Percentiles rank a stretch among this genome's conserved stretches.
Conservation (phyloP, 192 early-diverging fungal genomes). For the Backusella luteola region DNA sequence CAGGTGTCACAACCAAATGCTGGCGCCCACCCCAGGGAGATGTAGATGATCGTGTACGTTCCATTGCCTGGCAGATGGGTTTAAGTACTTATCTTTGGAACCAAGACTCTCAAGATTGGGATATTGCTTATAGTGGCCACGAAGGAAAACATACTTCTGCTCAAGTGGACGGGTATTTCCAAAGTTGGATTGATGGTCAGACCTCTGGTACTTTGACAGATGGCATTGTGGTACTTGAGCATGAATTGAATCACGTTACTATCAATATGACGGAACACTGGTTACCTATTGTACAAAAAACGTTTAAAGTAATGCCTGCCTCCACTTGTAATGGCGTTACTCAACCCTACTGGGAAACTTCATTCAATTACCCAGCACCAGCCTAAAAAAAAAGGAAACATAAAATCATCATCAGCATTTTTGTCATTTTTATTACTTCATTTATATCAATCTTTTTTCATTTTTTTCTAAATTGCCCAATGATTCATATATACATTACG, state of each 20-base stretch:
- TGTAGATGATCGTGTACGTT: conserved; percentile 57
- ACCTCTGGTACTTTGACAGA: background rate
- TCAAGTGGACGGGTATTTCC: background rate
- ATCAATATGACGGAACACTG: conserved; percentile 31
- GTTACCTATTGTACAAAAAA: conserved; percentile 30
- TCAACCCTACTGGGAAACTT: background rate
- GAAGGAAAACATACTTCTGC: background rate
- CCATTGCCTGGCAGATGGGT: conserved; percentile 48
- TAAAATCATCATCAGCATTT: background rate
- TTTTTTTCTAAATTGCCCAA: background rate
- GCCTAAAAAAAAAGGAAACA: background rate
- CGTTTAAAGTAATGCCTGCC: conserved; percentile 19
- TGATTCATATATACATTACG: background rate
- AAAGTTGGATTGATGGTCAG: conserved; percentile 8
- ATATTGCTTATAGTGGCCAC: conserved; percentile 7
- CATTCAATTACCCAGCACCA: background rate
- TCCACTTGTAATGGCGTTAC: background rate
- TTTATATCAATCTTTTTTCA: background rate
- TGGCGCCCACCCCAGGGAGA: conserved; percentile 57
- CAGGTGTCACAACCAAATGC: conserved; percentile 46
- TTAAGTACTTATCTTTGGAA: conserved; percentile 20
- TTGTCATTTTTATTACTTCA: background rate
- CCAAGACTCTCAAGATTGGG: conserved; percentile 14
- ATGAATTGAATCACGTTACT: conserved; percentile 35
- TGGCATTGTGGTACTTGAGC: conserved; percentile 34